Conservation (phyloP, 1,284 basidiomycete genomes). For the Sanghuangporus baumii region DNA sequence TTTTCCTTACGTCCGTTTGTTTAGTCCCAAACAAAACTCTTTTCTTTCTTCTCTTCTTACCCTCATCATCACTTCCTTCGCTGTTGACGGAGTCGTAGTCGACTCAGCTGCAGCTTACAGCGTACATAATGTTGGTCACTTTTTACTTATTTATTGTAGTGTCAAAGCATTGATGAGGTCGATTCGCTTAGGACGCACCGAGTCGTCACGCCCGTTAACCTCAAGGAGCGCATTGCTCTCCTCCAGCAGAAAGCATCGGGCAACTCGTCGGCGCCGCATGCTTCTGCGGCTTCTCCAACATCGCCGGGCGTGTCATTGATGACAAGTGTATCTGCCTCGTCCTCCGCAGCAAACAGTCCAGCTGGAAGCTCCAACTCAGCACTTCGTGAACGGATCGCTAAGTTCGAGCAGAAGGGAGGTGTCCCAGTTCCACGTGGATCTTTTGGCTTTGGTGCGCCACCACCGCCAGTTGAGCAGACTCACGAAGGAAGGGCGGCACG, state of each 20-base stretch:
- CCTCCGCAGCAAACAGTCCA: not conserved
- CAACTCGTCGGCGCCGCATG: constrained; percentile 1
- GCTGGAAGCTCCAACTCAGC: constrained; percentile 27
- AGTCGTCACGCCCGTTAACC: constrained; percentile 34
- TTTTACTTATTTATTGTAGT: not conserved
- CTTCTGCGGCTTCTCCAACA: constrained; percentile 18
- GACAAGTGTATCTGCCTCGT: not conserved
- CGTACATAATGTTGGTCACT: not conserved
- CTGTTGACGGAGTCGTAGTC: not conserved
- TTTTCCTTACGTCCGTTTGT: not conserved
- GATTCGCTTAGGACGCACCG: constrained; percentile 6
- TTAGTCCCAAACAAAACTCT: not conserved
- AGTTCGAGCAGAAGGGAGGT: constrained; percentile 70
- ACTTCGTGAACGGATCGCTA: constrained; percentile 68
- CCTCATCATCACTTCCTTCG: not conserved
- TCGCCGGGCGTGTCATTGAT: not conserved
- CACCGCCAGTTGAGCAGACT: constrained; percentile 24
- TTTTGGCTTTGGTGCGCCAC: constrained; percentile 64
- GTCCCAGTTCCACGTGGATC: constrained; percentile 67
- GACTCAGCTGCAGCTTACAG: not conserved
- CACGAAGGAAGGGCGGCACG: constrained; percentile 39
- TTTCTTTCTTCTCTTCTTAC: constrained; percentile 4
- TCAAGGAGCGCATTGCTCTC: constrained; percentile 73
- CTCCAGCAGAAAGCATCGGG: constrained; percentile 54
- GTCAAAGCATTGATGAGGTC: not conserved